Conservation (phyloP, 441 rosid genomes). For the Erodium trifolium region DNA sequence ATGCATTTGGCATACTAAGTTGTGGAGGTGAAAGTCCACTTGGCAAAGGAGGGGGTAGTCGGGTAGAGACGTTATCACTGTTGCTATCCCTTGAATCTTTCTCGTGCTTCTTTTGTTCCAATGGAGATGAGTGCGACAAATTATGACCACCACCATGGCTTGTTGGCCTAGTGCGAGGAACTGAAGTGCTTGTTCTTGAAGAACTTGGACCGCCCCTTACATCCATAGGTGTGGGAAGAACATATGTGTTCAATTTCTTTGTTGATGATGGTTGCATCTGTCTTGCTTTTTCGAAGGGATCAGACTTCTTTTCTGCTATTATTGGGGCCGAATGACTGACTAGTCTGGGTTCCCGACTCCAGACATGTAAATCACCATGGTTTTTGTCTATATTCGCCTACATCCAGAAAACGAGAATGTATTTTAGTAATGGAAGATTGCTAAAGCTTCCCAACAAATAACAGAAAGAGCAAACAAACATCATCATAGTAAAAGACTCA, state of each 20-base stretch:
- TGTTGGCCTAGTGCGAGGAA: conserved; percentile 35
- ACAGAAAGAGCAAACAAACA: no score
- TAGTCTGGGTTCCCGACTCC: conserved; percentile 37
- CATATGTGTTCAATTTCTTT: conserved; percentile 50
- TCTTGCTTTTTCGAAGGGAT: conserved; percentile 51
- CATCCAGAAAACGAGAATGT: conserved; percentile 15
- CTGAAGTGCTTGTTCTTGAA: conserved; percentile 36
- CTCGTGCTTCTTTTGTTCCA: conserved; percentile 64
- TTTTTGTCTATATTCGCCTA: conserved; percentile 47
- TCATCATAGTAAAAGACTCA: no score
- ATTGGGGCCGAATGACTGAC: conserved; percentile 87
- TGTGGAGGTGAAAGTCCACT: conserved; percentile 35
- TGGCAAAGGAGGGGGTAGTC: conserved; percentile 53
- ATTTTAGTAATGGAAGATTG: not conserved
- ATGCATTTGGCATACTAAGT: conserved; percentile 23
- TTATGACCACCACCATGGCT: conserved; percentile 36
- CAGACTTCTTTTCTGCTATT: conserved; percentile 62
- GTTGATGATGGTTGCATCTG: conserved; percentile 36
- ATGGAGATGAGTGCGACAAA: conserved; percentile 70
- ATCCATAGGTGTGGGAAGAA: conserved; percentile 74
- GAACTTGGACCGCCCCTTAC: conserved; percentile 30
- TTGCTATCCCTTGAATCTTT: conserved; percentile 34
- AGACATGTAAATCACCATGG: conserved; percentile 34
- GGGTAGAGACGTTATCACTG: conserved; percentile 30
- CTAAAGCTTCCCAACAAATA: no score